Evolutionary conservation across 2,329 filamentous ascomycete species (phyloP).

Genomic region (Penicillium sp.): DNA sequence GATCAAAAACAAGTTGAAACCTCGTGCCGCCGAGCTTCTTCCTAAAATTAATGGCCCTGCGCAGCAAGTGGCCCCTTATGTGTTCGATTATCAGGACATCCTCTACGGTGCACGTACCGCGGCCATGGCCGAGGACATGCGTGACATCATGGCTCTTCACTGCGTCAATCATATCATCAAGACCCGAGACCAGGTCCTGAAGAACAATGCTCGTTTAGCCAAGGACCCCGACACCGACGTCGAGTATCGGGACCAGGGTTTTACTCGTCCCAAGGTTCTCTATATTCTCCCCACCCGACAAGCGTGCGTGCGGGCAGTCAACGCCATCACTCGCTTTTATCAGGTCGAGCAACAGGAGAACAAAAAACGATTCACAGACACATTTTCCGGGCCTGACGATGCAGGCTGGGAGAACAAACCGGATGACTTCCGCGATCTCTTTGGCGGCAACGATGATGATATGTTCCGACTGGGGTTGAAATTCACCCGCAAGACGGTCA

Average conservation of each 20-base stretch:
- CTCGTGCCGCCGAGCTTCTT: constrained; percentile 49
- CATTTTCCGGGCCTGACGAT: constrained; percentile 64
- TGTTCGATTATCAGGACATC: constrained; percentile 79
- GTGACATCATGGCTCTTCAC: constrained; percentile 72
- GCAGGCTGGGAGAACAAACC: constrained; percentile 69
- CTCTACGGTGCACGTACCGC: constrained; percentile 67
- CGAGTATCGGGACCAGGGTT: constrained; percentile 86
- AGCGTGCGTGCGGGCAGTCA: constrained; percentile 71
- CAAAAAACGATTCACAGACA: constrained; percentile 82
- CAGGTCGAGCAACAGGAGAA: constrained; percentile 91
- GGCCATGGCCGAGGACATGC: constrained; percentile 61
- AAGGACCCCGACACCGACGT: constrained; percentile 61
- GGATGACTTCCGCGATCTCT: constrained; percentile 80
- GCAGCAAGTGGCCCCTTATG: constrained; percentile 59
- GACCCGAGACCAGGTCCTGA: constrained; percentile 83
- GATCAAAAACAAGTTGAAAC: constrained; percentile 65
- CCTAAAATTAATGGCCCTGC: constrained; percentile 57
- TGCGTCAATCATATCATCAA: constrained; percentile 89
- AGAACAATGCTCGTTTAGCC: constrained; percentile 77
- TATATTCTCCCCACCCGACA: constrained; percentile 86
- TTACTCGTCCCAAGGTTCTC: constrained; percentile 87
- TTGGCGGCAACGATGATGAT: constrained; percentile 93
- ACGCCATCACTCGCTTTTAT: constrained; percentile 69
- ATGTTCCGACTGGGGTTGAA: constrained; percentile 96
- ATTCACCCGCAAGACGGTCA: constrained; percentile 91